Evolutionary conservation across 495 filamentous ascomycete species (phyloP), one percentile per base, ranked within the genome.

Genomic region (Pyronema domesticum): DNA sequence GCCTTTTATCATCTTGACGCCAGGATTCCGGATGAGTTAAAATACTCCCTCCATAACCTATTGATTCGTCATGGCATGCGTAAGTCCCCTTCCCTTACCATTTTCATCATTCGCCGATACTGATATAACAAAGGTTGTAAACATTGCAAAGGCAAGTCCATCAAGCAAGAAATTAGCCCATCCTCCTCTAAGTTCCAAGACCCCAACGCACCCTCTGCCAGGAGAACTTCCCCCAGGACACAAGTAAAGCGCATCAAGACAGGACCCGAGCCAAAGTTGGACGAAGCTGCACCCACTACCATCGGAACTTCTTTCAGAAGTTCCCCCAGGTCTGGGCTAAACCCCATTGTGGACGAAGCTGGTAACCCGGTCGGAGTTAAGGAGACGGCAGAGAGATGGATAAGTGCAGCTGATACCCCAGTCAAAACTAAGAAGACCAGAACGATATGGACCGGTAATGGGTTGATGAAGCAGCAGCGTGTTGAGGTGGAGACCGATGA

Each of bases 1-100:
- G 80, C 84, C 0, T 95, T 85, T 66, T 74, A 74, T 17, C 91
- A 98, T 63, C 76, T 82, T 35, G 88, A 98, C 39, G 78, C 83
- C 14, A 74, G 76, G 6, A 79, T 95, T 34, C 89, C 89, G 0
- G 78, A 94, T 61, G 75, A 86, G 43, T 69, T 93, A 18, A 98
- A 96, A 67, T 96, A 95, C 59, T 73, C 80, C 2, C 75, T 96
- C 4, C 91, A 98, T 66, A 78, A 87, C 58, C 72, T 95, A 0
- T 78, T 98, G 42, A 89, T 95, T 51, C 74, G 74, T 3, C 91
- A 98, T 68, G 91, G 91, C 1, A 83, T 85, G 64, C 71, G 13
- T 35, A 42, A 42, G 39, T 30, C 23, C 39, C 39, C 11, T 2
- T 2, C 6, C 39, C 7, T 6, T 13, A 17, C 11, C 11, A 13